Evolutionary conservation across 495 filamentous ascomycete species (phyloP), one percentile per base, ranked within the genome.

Genomic region (Tuber melanosporum): DNA sequence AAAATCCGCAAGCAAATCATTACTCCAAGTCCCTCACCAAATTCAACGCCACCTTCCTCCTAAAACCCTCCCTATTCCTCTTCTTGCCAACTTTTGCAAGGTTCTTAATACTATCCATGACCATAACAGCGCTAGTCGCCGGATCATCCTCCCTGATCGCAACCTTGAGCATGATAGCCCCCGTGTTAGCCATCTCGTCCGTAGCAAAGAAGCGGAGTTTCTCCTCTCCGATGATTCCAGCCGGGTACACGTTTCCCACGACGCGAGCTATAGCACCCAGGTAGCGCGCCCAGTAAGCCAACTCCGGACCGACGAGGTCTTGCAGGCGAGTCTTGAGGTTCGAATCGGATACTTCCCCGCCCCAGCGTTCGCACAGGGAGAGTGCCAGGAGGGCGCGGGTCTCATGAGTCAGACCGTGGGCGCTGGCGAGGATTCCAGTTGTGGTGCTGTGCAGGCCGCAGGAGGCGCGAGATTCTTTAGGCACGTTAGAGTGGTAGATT

Each of bases 281-380:
- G 83, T 90, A 91, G n/a, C 86, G 86, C 17, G 87, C 86, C 90
- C 91, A 92, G 87, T 89, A 92, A 22, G 85, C 84, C 73, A 86
- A 84, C 73, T 87, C 85, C 0, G 84, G 80, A 0, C 85, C 85
- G 0, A 88, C 81, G 9, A 90, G 82, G 49, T 84, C 84, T 22
- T 86, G 85, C 1, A 91, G 81, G 19, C 87, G 84, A 3, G 81
- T 74, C 42, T 87, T 85, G 15, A 90, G 84, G 3, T 82, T 81
- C 39, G 84, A 78, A 79, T 91, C 90, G 7, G 87, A 86, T 2
- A 97, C 84, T 75, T 88, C 87, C 10, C 89, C 90, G 20, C 91
- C 92, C 88, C 92, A 96, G 77, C 94, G 88, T 70, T 91, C 92
- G 73, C 90, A 94, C 19, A 95, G 87, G 3, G 91, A 88, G 2